phyloP scores from a whole-genome alignment of 2,329 filamentous ascomycete genomes.

The Hypomyces rosellus region DNA sequence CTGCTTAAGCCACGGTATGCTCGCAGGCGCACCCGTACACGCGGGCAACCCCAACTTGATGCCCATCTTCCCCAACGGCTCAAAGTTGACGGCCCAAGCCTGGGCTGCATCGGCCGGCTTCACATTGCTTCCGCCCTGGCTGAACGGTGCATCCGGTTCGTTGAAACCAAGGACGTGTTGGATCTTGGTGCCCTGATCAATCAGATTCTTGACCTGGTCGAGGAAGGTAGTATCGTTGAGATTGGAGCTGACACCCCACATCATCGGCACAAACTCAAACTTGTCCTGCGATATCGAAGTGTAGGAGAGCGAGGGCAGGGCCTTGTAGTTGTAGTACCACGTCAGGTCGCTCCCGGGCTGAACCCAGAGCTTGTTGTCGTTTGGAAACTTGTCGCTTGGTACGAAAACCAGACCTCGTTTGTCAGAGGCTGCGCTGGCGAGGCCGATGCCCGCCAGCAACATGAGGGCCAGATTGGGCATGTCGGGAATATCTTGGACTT shows the following conservation, averaged over 20 bases:
- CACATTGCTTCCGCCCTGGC: slow-evolving; percentile 57
- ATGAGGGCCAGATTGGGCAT: not conserved
- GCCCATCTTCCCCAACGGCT: slow-evolving; percentile 58
- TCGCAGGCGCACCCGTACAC: slow-evolving; percentile 54
- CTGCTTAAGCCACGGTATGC: slow-evolving; percentile 60
- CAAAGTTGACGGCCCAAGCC: slow-evolving; percentile 65
- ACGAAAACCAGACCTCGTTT: slow-evolving; percentile 73
- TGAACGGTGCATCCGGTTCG: slow-evolving; percentile 59
- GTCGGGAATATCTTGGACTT: not conserved
- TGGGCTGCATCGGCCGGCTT: slow-evolving; percentile 54
- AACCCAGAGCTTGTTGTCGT: slow-evolving; percentile 63
- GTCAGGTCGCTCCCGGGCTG: slow-evolving; percentile 51
- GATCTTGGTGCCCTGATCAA: slow-evolving; percentile 50
- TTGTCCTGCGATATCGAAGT: slow-evolving; percentile 40
- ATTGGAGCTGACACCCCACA: slow-evolving; percentile 56
- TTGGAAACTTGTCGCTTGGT: slow-evolving; percentile 45
- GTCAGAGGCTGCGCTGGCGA: not conserved
- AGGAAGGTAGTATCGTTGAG: slow-evolving; percentile 54
- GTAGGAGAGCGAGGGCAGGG: slow-evolving; percentile 49
- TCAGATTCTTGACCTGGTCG: slow-evolving; percentile 47
- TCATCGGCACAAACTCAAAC: slow-evolving; percentile 75
- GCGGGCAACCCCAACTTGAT: slow-evolving; percentile 65
- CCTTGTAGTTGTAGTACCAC: slow-evolving; percentile 81
- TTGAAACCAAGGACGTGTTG: slow-evolving; percentile 70
- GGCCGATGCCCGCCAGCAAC: not conserved